Evolutionary conservation across 495 filamentous ascomycete genomes (phyloP).

Genomic region (Copromyces sp.): DNA sequence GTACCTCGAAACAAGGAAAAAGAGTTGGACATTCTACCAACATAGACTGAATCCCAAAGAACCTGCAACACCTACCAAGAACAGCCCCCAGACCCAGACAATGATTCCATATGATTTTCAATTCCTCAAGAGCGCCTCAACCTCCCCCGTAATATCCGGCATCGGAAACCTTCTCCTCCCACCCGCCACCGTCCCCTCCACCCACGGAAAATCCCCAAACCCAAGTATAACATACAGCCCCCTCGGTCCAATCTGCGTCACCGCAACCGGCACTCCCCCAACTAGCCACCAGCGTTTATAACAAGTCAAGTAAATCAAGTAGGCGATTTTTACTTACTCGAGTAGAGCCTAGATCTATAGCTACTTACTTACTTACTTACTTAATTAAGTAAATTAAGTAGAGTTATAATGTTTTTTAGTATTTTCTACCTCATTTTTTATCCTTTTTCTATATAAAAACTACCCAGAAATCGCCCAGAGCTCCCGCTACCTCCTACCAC

Average conservation of each 20-base stretch:
- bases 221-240: slow-evolving; percentile 16
- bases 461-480: too few relatives aligned
- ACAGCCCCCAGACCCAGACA: neutral
- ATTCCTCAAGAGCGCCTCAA: slow-evolving; percentile 11
- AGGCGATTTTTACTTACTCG: too few relatives aligned
- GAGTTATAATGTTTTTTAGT: too few relatives aligned
- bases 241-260: slow-evolving; percentile 21
- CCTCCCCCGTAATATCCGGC: slow-evolving; percentile 18
- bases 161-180: slow-evolving; percentile 21
- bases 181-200: slow-evolving; percentile 16
- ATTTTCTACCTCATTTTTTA: too few relatives aligned
- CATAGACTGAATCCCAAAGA: neutral
- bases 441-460: too few relatives aligned
- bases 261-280: too few relatives aligned
- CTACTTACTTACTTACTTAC: too few relatives aligned
- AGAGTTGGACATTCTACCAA: neutral
- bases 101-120: neutral
- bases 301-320: too few relatives aligned
- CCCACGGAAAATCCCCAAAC: slow-evolving; percentile 17
- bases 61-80: neutral
- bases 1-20: neutral
- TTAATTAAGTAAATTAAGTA: too few relatives aligned
- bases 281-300: too few relatives aligned
- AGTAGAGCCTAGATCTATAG: too few relatives aligned
- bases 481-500: too few relatives aligned